Base-by-base conservation (phyloP, 1,139 yeast species). In the Saccharomyces pastorianus region DNA sequence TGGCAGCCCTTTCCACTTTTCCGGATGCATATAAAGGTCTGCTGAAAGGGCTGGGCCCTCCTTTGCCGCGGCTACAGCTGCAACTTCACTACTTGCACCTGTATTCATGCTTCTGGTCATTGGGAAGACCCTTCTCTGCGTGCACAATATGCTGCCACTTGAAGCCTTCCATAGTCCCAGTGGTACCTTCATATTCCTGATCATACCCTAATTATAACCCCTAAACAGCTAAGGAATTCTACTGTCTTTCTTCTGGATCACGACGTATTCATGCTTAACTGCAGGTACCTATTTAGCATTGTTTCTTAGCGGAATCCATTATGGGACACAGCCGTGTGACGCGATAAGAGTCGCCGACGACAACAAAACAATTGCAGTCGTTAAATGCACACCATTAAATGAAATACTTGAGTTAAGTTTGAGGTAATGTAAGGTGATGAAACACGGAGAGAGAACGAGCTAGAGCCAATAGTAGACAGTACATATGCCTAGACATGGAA, bases 1-100 rank as follows among this genome's bases (percentile, higher is more conserved):
- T 20, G 88, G 84, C 55, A 84, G 73, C 0, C 85, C 86, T 55
- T 76, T 73, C 95, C 95, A 85, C 51, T 79, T 76, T 56, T 80
- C 81, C 4, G 95, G 95, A 57, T 81, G 62, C 52, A 63, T 49
- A 53, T 61, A 66, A 29, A 66, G 53, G 23, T 54, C 56, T 13
- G 62, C 34, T 17, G 56, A 38, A 44, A 52, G 26, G 31, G 25
- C 42, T 9, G 48, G 41, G 1, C 53, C 53, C 23, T 51, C 50
- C 31, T 52, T 50, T 20, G 23, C 23, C 23, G 4, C 23, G 23
- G 23, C 4, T 17, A 57, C 46, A 27, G 47, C 17, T 14, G 51
- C 41, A 28, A 11, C 44, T n/a, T 46, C 48, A 20, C 34, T 27
- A 9, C 42, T 48, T 17, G 49, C 54, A 6, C 32, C 47, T 8